Evolutionary conservation across 2,329 filamentous ascomycete species (phyloP), one percentile per base, ranked within the genome.

Genomic region (Cladorrhinum sp.): DNA sequence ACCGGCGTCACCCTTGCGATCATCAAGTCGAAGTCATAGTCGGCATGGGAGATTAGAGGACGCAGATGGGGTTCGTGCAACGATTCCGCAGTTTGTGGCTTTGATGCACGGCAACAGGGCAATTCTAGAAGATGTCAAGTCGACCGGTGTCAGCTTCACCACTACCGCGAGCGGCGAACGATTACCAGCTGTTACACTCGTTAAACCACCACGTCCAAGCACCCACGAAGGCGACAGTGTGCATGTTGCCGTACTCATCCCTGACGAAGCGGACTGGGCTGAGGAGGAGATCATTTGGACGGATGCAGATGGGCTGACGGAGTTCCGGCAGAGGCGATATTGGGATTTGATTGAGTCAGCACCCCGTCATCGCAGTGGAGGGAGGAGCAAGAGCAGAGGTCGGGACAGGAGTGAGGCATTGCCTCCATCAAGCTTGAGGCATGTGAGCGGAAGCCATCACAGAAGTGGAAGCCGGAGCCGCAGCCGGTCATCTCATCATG

Each of bases 211-310:
- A 1, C 27, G 59, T 29, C 45, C 55, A 0, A 65, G 58, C 29
- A 36, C 63, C 0, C 66, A 67, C 54, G 57, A 61, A 2, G 65
- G 66, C 2, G 60, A 62, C 13, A 59, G 57, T 1, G 61, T 66
- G 32, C 66, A 66, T 50, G 66, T 67, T 10, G 62, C 59, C 0
- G 62, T 67, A 2, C 16, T 67, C 18, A 57, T 65, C 3, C 65
- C 66, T 5, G 58, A 63, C n/a, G 61, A 67, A 16, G 62, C 66
- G 1, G 23, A 20, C 4, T 66, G 66, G 65, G 62, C 63, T 0
- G 65, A 66, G 7, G 61, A 64, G 18, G 62, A 65, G 49, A 64
- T 66, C 16, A 32, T 62, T 2, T 66, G 65, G 66, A 66, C 62
- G 1, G 66, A 64, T 27, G 23, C 32, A 16, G 57, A 59, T 0